Evolutionary conservation across 306 rosid genomes (phyloP).

Genomic region (Chamaecrista fasciculata): DNA sequence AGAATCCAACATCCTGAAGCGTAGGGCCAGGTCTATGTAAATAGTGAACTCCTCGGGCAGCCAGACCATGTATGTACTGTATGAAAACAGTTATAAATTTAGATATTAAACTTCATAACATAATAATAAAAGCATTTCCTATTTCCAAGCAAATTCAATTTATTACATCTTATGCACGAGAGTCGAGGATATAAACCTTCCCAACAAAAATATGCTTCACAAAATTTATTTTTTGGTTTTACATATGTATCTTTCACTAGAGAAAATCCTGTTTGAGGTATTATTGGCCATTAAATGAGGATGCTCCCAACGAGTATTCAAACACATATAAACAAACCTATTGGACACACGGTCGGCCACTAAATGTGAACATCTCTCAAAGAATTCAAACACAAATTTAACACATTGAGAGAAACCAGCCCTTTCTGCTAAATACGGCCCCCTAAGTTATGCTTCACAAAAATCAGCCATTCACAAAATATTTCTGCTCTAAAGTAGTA

Average conservation of each 20-base stretch:
- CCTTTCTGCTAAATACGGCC: no score
- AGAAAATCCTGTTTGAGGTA: no score
- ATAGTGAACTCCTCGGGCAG: conserved; percentile 96
- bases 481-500: background rate
- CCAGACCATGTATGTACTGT: conserved; percentile 94
- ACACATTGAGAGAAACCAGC: no score
- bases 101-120: conserved; percentile 13
- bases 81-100: conserved; percentile 28
- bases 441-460: no score
- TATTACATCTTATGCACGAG: background rate
- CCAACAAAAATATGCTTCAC: background rate
- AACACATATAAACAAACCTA: no score
- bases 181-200: background rate
- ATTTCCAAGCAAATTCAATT: conserved; percentile 3
- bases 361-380: no score
- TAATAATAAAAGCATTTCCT: conserved; percentile 15
- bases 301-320: no score
- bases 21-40: conserved; percentile 88
- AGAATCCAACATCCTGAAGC: conserved; percentile 89
- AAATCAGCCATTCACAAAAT: conserved; percentile 14
- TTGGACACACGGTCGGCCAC: no score
- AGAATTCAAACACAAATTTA: no score
- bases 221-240: no score
- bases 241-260: no score
- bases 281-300: no score